Conservation (phyloP, 2,329 filamentous ascomycete genomes). For the Gyromitra esculenta region DNA sequence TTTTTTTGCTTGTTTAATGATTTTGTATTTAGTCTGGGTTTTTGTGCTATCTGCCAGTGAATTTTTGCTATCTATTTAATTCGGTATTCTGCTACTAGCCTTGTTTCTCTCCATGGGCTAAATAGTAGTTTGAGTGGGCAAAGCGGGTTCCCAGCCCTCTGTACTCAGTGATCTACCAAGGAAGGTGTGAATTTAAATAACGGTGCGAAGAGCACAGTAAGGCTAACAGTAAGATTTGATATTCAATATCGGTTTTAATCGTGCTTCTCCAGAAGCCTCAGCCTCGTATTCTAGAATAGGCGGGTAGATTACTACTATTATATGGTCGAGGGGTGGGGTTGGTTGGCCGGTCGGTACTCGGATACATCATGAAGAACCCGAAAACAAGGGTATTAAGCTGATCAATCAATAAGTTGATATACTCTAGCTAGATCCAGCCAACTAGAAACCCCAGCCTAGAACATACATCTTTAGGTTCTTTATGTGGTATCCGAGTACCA, state of each 20-base stretch:
- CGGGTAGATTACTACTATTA: not conserved
- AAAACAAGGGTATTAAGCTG: too few relatives aligned
- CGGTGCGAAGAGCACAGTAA: not conserved
- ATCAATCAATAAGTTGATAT: too few relatives aligned
- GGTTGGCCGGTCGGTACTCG: not conserved
- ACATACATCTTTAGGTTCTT: too few relatives aligned
- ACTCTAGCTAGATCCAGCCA: too few relatives aligned
- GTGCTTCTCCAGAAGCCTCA: slow-evolving; percentile 19
- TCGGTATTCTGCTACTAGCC: not conserved
- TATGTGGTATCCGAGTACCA: not conserved
- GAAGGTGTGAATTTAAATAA: not conserved
- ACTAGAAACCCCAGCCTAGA: too few relatives aligned
- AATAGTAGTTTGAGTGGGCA: not conserved
- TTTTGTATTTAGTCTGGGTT: not conserved
- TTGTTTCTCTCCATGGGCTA: not conserved
- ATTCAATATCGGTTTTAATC: slow-evolving; percentile 7
- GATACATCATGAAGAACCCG: too few relatives aligned
- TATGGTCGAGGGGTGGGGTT: not conserved
- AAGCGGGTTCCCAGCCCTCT: not conserved
- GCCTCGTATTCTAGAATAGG: not conserved
- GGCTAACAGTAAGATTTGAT: slow-evolving; percentile 33
- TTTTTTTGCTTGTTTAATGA: not conserved
- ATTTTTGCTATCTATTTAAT: not conserved
- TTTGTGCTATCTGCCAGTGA: not conserved
- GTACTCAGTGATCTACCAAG: not conserved